These are phyloP conservation scores for Trametes cubensis DNA, from an alignment of 768 basidiomycete species.

Conservation along the genomic window DNA sequence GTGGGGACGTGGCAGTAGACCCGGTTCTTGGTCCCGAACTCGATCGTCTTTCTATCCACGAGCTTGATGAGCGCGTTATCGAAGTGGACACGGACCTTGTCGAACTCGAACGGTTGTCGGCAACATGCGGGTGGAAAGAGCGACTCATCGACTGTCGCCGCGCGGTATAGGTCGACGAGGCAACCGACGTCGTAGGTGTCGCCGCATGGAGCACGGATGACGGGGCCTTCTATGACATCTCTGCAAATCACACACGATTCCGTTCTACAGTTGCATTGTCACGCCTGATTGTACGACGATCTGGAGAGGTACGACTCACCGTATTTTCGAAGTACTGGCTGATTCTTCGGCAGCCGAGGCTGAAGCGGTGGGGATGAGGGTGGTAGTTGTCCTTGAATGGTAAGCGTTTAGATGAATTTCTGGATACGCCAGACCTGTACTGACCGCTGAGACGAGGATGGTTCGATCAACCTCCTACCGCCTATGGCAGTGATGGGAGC, in stretches of 20 bases:
- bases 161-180: constrained; percentile 31
- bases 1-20: constrained; percentile 52
- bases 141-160: constrained; percentile 32
- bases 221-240: constrained; percentile 16
- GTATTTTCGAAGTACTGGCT: neutral
- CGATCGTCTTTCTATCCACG: constrained; percentile 47
- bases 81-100: constrained; percentile 25
- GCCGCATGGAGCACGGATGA: constrained; percentile 26
- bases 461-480: neutral
- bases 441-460: neutral
- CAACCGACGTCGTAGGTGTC: constrained; percentile 33
- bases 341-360: neutral
- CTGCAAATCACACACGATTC: constrained; percentile 27
- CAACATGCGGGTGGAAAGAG: constrained; percentile 38
- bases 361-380: neutral
- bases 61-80: constrained; percentile 12
- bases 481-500: neutral
- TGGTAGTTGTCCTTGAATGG: neutral
- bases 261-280: neutral
- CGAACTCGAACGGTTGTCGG: constrained; percentile 26
- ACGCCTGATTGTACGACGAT: neutral
- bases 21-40: constrained; percentile 50
- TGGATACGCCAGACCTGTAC: neutral
- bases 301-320: neutral
- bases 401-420: neutral